phyloP scores from a whole-genome alignment of 345 rosid species.

The Conringia planisiliqua region DNA sequence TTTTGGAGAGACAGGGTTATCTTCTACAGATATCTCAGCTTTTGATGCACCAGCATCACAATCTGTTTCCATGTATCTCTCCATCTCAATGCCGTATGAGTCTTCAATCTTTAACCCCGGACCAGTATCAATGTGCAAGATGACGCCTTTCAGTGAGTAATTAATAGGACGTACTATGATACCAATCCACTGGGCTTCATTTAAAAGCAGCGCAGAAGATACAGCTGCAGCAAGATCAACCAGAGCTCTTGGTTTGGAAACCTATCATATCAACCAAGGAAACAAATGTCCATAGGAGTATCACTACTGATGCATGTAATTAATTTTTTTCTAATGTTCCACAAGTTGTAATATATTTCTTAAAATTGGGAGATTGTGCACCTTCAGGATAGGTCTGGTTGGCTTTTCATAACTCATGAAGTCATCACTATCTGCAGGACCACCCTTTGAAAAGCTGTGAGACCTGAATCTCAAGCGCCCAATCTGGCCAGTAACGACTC shows the following conservation, averaged over 20 bases:
- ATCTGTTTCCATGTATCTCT: conserved; percentile 42
- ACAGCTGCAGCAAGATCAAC: conserved; percentile 91
- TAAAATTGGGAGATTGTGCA: conserved; percentile 29
- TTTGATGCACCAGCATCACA: conserved; percentile 30
- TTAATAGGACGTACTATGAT: conserved; percentile 67
- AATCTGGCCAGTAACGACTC: conserved; percentile 91
- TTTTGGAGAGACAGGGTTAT: conserved; percentile 36
- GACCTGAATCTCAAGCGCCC: conserved; percentile 92
- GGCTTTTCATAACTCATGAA: conserved; percentile 97
- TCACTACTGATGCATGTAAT: conserved; percentile 13
- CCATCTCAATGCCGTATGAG: conserved; percentile 80
- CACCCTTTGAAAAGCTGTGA: conserved; percentile 93
- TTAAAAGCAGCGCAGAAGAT: conserved; percentile 80
- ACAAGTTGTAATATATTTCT: neutral
- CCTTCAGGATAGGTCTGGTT: conserved; percentile 89
- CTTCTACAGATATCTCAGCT: conserved; percentile 27
- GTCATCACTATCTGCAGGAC: conserved; percentile 95
- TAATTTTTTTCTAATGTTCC: neutral
- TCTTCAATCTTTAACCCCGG: conserved; percentile 89
- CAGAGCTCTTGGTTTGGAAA: conserved; percentile 84
- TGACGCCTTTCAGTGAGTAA: conserved; percentile 81
- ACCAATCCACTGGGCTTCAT: conserved; percentile 95
- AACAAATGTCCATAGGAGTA: conserved; percentile 12
- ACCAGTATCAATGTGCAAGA: conserved; percentile 90
- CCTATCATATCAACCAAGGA: conserved; percentile 41